These are phyloP conservation scores for Fragaria ananassa DNA, from an alignment of 306 rosid species.

Conservation along the genomic window DNA sequence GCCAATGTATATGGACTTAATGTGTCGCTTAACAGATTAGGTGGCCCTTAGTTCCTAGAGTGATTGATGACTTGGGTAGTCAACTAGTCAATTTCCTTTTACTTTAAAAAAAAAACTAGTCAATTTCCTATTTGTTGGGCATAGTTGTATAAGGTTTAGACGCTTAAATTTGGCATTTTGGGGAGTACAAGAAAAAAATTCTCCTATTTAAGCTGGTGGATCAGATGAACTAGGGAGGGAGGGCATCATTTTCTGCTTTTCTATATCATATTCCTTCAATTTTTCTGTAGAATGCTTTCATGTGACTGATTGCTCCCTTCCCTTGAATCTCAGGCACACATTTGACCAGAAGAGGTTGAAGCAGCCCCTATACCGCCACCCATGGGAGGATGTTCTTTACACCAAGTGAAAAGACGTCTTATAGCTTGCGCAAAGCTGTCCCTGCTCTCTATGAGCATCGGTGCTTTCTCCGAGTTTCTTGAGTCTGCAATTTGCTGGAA, in stretches of 20 bases:
- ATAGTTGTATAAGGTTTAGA: not conserved
- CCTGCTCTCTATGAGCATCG: constrained; percentile 22
- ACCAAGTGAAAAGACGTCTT: constrained; percentile 58
- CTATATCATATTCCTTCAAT: not conserved
- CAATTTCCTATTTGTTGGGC: constrained; percentile 6
- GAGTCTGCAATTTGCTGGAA: constrained; percentile 38
- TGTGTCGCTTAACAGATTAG: constrained; percentile 15
- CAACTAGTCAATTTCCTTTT: no score
- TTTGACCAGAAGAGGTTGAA: constrained; percentile 99
- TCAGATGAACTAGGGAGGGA: not conserved
- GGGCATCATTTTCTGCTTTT: constrained; percentile 4
- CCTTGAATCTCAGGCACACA: constrained; percentile 69
- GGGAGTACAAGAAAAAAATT: not conserved
- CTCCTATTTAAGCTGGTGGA: not conserved
- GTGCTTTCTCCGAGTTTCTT: constrained; percentile 14
- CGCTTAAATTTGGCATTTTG: constrained; percentile 10
- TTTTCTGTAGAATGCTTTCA: not conserved
- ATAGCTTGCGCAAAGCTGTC: constrained; percentile 18
- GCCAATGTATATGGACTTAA: constrained; percentile 13
- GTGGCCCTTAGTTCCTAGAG: constrained; percentile 26
- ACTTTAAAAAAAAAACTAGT: no score
- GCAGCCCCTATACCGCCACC: constrained; percentile 98
- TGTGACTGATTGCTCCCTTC: constrained; percentile 14
- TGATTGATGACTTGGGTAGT: constrained; percentile 14
- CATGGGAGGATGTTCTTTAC: constrained; percentile 99